A percentile compares a stretch with the other conserved stretches of the same genome.
Evolutionary conservation across 2,329 filamentous ascomycete species (phyloP).

Genomic region (Cladophialophora carrionii): DNA sequence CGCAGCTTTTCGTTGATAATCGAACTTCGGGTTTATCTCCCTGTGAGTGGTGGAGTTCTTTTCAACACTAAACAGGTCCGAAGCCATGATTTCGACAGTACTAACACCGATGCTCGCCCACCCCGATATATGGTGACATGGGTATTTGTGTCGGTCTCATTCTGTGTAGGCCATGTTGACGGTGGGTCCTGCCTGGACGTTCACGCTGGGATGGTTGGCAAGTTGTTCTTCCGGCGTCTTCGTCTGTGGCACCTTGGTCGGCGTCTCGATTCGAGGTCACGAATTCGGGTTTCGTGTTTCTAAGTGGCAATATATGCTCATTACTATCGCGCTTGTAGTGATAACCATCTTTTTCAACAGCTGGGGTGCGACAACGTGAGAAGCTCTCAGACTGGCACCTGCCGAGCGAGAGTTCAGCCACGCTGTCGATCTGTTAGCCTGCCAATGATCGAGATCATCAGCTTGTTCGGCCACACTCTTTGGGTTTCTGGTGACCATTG

Average conservation of each 20-base stretch:
- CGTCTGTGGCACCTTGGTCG: constrained; percentile 44
- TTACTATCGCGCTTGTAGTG: constrained; percentile 38
- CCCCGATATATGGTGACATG: constrained; percentile 41
- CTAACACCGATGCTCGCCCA: too few relatives aligned
- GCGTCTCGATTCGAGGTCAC: constrained; percentile 46
- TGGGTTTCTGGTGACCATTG: constrained; percentile 36
- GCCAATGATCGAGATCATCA: constrained; percentile 37
- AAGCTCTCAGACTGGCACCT: too few relatives aligned
- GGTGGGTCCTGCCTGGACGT: constrained; percentile 43
- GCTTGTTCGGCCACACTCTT: constrained; percentile 37
- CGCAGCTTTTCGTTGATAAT: constrained; percentile 43
- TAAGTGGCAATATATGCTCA: constrained; percentile 41
- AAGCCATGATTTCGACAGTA: neutral
- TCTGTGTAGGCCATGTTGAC: constrained; percentile 26
- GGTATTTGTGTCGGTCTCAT: constrained; percentile 39
- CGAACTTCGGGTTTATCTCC: constrained; percentile 46
- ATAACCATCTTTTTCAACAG: constrained; percentile 38
- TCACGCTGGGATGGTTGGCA: constrained; percentile 45
- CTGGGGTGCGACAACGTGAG: constrained; percentile 27
- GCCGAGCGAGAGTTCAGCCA: too few relatives aligned
- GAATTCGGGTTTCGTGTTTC: constrained; percentile 35
- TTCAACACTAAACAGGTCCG: neutral
- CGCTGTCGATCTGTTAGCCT: constrained; percentile 6
- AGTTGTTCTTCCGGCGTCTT: constrained; percentile 43
- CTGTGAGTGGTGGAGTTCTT: constrained; percentile 39